Evolutionary conservation across 1,284 basidiomycete species (phyloP), one percentile per base, ranked within the genome.

Genomic region (Moesziomyces antarcticus): DNA sequence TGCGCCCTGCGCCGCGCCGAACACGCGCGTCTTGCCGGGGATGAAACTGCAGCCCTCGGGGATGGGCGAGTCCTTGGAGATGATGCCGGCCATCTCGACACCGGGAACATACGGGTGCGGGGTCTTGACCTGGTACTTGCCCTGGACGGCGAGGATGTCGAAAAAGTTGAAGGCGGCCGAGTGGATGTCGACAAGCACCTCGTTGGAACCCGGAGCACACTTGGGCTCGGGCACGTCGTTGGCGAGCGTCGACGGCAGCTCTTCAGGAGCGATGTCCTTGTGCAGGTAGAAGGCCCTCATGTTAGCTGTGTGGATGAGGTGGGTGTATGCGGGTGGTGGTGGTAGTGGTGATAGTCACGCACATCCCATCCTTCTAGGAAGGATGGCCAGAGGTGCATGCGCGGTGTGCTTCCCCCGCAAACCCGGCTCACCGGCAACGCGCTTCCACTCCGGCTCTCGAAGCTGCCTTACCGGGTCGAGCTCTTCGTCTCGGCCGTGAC

Each of bases 11-110:
- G 87, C 88, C n/a, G 89, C 89, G 6, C 96, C 96, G 80, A 97
- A 96, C 0, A 99, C 92, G 55, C 93, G 87, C n/a, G 83, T 97
- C 91, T 87, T 77, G 18, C 96, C 95, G 1, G 88, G 89, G 79
- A 90, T 89, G 83, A 91, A 93, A 0, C 88, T 87, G 82, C 93
- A 97, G 4, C 90, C 92, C 27, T 88, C 84, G 1, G 95, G 96
- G 33, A 97, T 91, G 14, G 91, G 92, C 20, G 92, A 93, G 76
- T 89, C 85, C 13, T 84, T 73, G 6, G 92, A 87, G 73, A 98
- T 90, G 59, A 86, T 88, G 0, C 96, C 96, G 2, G 94, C 89
- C 80, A 97, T 92, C 85, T 99, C 82, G n/a, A 76, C 72, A 40
- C 81, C 82, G 30, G 78, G 73, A 1, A 76, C 74, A 50, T 77